Conservation (phyloP, 345 rosid genomes). For the Stellera chamaejasme region DNA sequence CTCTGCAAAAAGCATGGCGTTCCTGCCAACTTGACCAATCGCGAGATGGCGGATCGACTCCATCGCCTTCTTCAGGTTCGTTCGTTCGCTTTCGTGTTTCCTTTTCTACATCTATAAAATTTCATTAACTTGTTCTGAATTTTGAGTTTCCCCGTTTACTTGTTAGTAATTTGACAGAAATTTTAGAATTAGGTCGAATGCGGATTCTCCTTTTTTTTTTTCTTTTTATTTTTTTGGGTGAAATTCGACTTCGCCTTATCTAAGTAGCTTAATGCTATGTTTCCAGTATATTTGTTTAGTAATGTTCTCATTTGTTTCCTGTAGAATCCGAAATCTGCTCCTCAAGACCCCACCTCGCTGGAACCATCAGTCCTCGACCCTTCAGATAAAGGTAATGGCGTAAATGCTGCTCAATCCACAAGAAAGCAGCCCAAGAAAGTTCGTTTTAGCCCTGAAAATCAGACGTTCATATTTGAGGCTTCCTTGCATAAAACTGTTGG, state of each 20-base stretch:
- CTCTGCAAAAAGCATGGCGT: slow-evolving; percentile 56
- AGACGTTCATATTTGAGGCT: slow-evolving; percentile 32
- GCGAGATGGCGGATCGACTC: slow-evolving; percentile 44
- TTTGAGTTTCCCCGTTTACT: not conserved
- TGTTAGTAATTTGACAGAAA: not conserved
- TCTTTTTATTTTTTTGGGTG: not conserved
- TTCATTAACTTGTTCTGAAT: not conserved
- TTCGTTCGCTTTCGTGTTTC: not conserved
- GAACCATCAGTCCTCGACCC: not conserved
- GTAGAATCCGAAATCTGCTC: slow-evolving; percentile 16
- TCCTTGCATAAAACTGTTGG: slow-evolving; percentile 19
- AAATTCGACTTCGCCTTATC: not conserved
- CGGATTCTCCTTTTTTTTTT: not conserved
- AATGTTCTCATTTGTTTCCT: not conserved
- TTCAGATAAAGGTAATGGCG: slow-evolving; percentile 4
- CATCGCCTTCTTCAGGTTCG: slow-evolving; percentile 31
- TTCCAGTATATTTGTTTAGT: not conserved
- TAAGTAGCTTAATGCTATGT: too few relatives aligned
- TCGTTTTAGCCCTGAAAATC: slow-evolving; percentile 44
- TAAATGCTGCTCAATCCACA: slow-evolving; percentile 7
- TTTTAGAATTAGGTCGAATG: too few relatives aligned
- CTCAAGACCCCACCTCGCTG: slow-evolving; percentile 7
- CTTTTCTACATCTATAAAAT: not conserved
- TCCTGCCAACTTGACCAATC: slow-evolving; percentile 46
- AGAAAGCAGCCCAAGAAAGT: slow-evolving; percentile 37